A percentile compares a stretch with the other conserved stretches of the same genome.
Conservation (phyloP, 2,329 filamentous ascomycete species). For the Chlorencoelia australis region DNA sequence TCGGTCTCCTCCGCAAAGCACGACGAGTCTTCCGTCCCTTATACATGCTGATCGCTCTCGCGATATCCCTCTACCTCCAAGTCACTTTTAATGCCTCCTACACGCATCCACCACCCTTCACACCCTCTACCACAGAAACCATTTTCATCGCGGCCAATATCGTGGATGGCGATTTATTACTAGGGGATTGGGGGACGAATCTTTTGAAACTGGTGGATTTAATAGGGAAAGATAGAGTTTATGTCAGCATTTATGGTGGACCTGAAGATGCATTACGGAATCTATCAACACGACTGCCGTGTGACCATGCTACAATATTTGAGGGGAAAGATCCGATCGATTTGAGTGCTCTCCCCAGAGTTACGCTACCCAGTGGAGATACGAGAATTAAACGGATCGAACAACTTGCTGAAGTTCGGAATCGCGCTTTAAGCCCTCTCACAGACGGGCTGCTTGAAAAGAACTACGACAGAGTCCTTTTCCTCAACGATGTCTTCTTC, state of each 20-base stretch:
- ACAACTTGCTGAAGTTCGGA: conserved; percentile 63
- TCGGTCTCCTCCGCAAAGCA: conserved; percentile 11
- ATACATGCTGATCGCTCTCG: conserved; percentile 16
- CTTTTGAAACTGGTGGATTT: conserved; percentile 53
- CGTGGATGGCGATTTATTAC: conserved; percentile 54
- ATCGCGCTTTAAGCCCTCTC: conserved; percentile 56
- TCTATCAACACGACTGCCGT: conserved; percentile 40
- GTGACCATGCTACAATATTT: conserved; percentile 43
- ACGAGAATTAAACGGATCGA: conserved; percentile 61
- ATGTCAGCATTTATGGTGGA: conserved; percentile 62
- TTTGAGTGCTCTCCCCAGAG: conserved; percentile 43
- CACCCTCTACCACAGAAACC: conserved; percentile 44
- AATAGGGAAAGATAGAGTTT: conserved; percentile 57
- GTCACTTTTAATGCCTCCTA: conserved; percentile 34
- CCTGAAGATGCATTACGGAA: conserved; percentile 41
- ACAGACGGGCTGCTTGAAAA: conserved; percentile 31
- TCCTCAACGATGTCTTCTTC: conserved; percentile 57
- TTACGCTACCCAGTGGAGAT: conserved; percentile 52
- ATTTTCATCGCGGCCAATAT: conserved; percentile 67
- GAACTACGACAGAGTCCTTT: conserved; percentile 47
- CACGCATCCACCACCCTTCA: conserved; percentile 31
- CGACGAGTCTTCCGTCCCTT: conserved; percentile 17
- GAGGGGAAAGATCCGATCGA: conserved; percentile 45
- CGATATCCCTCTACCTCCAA: conserved; percentile 18
- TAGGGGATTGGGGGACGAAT: conserved; percentile 53